Conservation (phyloP, 768 basidiomycete genomes). For the Mycena epipterygia region DNA sequence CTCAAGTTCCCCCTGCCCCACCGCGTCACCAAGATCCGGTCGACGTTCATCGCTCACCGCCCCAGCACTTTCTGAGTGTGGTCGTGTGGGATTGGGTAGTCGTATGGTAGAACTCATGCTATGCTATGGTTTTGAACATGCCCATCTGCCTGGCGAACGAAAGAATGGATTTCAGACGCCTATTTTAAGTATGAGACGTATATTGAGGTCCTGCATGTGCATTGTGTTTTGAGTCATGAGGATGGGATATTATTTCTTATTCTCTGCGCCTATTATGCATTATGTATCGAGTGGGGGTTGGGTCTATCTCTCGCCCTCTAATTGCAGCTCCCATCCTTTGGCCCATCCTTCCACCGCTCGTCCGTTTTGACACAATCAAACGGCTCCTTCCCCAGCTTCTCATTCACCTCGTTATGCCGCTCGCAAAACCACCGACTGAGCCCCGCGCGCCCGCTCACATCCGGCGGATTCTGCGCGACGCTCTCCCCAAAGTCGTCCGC, state of each 20-base stretch:
- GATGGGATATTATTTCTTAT: no score
- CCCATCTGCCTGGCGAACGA: background rate
- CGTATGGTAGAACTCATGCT: background rate
- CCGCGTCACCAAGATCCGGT: conserved; percentile 83
- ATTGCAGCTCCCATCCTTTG: conserved; percentile 90
- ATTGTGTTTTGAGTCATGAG: no score
- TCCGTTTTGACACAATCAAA: conserved; percentile 90
- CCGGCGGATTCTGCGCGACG: conserved; percentile 76
- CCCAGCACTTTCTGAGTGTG: conserved; percentile 76
- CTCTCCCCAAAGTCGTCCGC: conserved; percentile 85
- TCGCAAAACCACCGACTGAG: conserved; percentile 92
- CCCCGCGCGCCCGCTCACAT: conserved; percentile 77
- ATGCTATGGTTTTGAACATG: background rate
- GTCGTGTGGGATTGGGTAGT: background rate
- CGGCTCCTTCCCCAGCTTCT: conserved; percentile 81
- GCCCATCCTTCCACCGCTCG: conserved; percentile 95
- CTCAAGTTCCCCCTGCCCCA: conserved; percentile 99
- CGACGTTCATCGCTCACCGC: conserved; percentile 85
- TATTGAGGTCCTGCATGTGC: no score
- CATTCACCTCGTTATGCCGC: conserved; percentile 94
- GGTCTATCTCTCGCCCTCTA: no score
- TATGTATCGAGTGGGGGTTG: no score
- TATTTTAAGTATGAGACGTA: no score
- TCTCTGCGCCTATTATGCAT: no score
- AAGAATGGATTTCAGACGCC: no score